Evolutionary conservation across 1,284 basidiomycete genomes (phyloP), one percentile per base, ranked within the genome.

Genomic region (Cryptococcus hybrid): DNA sequence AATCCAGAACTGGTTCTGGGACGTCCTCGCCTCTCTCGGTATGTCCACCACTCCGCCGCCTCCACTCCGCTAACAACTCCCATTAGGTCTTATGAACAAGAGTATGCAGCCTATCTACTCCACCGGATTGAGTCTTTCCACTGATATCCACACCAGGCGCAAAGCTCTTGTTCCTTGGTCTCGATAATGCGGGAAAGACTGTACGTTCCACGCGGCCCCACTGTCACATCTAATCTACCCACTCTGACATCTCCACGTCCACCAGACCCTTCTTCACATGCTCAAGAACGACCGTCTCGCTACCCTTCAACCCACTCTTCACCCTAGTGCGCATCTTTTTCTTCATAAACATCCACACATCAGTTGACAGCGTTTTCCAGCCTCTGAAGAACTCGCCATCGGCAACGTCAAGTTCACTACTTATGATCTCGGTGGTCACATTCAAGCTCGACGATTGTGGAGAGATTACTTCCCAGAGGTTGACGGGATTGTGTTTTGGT

Each of bases 401-500:
- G 96, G 96, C 61, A 94, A 92, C 73, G 91, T 99, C 73, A 98
- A 97, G 78, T 99, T 99, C 82, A 99, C 93, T 34, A 99, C 96
- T 0, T 96, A 98, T 73, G 96, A 99, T 78, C 84, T 99, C 57
- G 96, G 96, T 71, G 96, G 96, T 76, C 95, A 99, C 82, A 87
- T 89, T 77, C 95, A 98, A 93, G 94, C 96, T 55, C 93, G 96
- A 69, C 90, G 96, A 69, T 88, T 99, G 75, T 99, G 96, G 96
- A 88, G 92, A 65, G 95, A 99, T 79, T 99, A 99, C 83, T 99
- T 99, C 87, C 95, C 96, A 56, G 96, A 99, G 80, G 96, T 99
- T 47, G 93, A 99, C 74, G 96, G 92, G 38, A 98, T 99, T 70
- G 87, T 99, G 74, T 99, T 99, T 84, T 99, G 58, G 95, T 99